Conservation (phyloP, 2,329 filamentous ascomycete species). For the Plenodomus tracheiphilus region DNA sequence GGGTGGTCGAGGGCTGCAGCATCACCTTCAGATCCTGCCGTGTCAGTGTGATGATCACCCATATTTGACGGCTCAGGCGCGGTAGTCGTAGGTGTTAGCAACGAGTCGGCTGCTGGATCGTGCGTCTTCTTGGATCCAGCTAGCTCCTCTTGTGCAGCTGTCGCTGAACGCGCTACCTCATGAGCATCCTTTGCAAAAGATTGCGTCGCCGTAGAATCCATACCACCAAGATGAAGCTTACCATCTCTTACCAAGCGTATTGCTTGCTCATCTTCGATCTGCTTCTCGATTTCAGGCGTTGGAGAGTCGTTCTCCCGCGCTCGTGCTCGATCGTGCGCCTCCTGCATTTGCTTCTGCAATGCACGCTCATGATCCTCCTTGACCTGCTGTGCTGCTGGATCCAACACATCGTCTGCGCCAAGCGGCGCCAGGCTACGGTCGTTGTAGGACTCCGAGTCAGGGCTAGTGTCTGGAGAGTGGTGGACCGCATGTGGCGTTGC, state of each 20-base stretch:
- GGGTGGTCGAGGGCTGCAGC: conserved; percentile 31
- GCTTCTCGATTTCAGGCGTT: conserved; percentile 63
- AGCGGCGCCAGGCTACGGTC: conserved; percentile 35
- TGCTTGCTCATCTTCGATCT: conserved; percentile 58
- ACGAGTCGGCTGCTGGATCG: conserved; percentile 34
- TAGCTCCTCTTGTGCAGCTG: conserved; percentile 6
- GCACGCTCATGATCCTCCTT: conserved; percentile 60
- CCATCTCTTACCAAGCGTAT: conserved; percentile 42
- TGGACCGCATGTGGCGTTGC: conserved; percentile 71
- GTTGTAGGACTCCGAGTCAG: conserved; percentile 62
- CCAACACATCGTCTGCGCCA: conserved; percentile 35
- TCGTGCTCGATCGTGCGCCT: conserved; percentile 44
- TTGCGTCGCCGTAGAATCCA: conserved; percentile 8
- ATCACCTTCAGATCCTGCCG: neutral
- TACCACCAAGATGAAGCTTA: conserved; percentile 30
- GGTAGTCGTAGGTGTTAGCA: conserved; percentile 42
- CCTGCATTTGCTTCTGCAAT: conserved; percentile 55
- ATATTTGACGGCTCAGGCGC: conserved; percentile 34
- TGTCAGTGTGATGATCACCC: conserved; percentile 28
- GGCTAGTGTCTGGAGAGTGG: conserved; percentile 73
- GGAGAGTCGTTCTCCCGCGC: conserved; percentile 50
- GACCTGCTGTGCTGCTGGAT: conserved; percentile 44
- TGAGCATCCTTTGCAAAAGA: conserved; percentile 32
- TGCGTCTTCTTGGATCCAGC: conserved; percentile 14
- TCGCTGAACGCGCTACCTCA: conserved; percentile 15